phyloP scores from a whole-genome alignment of 306 rosid genomes.

The Castanospermum australe region DNA sequence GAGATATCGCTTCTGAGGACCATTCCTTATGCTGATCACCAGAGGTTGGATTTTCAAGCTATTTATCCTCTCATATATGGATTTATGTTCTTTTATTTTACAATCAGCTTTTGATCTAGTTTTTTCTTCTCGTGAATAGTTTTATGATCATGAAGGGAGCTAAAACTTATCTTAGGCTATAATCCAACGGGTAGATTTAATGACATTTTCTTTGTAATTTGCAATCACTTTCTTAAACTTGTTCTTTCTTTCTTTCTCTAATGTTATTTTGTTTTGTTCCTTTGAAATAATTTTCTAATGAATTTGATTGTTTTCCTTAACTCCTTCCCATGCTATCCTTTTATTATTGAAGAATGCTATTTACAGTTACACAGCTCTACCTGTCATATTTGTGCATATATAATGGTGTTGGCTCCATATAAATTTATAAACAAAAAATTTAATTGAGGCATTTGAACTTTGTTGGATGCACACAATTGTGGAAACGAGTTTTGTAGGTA shows the following conservation, averaged over 20 bases:
- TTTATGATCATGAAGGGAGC: background rate
- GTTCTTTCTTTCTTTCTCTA: background rate
- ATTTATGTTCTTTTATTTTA: background rate
- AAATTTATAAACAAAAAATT: background rate
- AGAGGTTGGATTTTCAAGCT: conserved; percentile 46
- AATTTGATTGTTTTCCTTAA: background rate
- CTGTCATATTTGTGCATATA: background rate
- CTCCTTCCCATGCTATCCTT: background rate
- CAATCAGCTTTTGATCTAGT: background rate
- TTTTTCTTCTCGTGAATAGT: background rate
- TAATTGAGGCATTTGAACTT: background rate
- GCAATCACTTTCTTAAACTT: background rate
- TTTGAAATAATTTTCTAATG: background rate
- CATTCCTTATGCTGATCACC: conserved; percentile 93
- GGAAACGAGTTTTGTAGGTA: background rate
- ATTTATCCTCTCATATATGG: background rate
- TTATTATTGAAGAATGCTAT: background rate
- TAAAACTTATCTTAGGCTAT: background rate
- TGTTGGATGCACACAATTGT: background rate
- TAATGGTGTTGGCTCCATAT: background rate
- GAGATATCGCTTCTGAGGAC: conserved; percentile 81
- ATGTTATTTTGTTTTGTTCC: background rate
- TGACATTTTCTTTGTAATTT: background rate
- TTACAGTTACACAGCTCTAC: background rate
- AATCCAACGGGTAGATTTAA: background rate